Base-by-base conservation (phyloP, 1,139 yeast genomes). In the Insectozyma bohioensis region DNA sequence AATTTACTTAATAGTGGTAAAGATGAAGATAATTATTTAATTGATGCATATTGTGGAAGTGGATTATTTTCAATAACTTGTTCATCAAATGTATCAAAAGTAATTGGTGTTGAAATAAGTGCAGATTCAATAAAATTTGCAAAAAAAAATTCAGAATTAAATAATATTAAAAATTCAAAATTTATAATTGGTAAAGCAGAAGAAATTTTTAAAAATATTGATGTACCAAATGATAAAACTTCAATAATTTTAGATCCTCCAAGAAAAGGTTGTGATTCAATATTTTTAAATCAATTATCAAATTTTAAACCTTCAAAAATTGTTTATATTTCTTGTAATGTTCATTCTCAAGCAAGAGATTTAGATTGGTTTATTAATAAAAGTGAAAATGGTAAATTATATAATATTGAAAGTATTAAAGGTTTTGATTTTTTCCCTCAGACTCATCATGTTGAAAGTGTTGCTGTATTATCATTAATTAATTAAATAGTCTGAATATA, bases 341-440 rank as follows among this genome's bases (percentile, higher is more conserved):
- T 92, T 32, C 97, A 92, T 60, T 87, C 97, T 8, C 98, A 92
- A 60, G 97, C 97, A 4, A 69, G 97, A 49, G 98, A 92, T 56
- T 61, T 92, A 30, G 94, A 87, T 45, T 88, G 82, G 69, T 83
- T 92, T 51, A 60, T 90, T 39, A 76, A 75, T 42, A 70, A 78
- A 30, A 82, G 92, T 4, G 72, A 63, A 18, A 78, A 77, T 45
- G 90, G 92, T 3, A 46, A 53, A 4, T 51, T 71, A 22, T 92
- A 87, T 62, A 64, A 62, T 39, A 75, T 92, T 32, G 95, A 85
- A 47, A 82, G 92, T 45, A 71, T 92, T 24, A 78, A 90, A 51
- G 98, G 98, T 1, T 92, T 92, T 60, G 98, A 92, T 59, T 90
- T 92, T 61, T 92, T 92, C 69, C 98, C 98, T 3, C 97, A 90